phyloP scores from a whole-genome alignment of 75 land plant species.

The Gnetum montanum region DNA sequence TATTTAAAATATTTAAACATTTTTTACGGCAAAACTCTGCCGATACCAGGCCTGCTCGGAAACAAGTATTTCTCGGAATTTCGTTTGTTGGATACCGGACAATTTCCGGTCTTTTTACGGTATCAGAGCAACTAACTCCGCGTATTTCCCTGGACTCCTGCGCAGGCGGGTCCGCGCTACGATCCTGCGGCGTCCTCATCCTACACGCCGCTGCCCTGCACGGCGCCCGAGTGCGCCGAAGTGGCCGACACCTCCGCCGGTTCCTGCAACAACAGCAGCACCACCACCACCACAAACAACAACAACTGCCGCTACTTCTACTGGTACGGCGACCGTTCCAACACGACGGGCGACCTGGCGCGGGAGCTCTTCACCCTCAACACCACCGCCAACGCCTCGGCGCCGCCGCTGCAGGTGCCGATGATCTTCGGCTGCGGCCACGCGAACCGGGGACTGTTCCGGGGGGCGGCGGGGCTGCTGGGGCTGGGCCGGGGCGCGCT shows the following conservation, averaged over 20 bases:
- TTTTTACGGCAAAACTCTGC: too few relatives aligned
- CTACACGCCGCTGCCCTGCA: conserved; percentile 38
- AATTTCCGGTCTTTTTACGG: too few relatives aligned
- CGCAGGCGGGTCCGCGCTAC: conserved; percentile 39
- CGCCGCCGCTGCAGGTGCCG: conserved; percentile 24
- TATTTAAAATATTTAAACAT: too few relatives aligned
- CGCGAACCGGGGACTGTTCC: conserved; percentile 82
- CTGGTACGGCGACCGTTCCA: conserved; percentile 92
- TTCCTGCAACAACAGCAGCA: conserved; percentile 20
- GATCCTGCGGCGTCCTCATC: conserved; percentile 39
- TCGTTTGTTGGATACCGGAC: too few relatives aligned
- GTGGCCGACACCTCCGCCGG: conserved; percentile 28
- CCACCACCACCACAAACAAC: too few relatives aligned
- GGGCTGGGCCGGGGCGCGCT: conserved; percentile 87
- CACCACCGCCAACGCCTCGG: conserved; percentile 11
- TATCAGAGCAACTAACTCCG: too few relatives aligned
- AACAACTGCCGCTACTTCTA: conserved; percentile 73
- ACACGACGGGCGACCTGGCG: conserved; percentile 92
- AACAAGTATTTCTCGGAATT: too few relatives aligned
- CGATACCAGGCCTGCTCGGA: too few relatives aligned
- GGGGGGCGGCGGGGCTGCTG: conserved; percentile 82
- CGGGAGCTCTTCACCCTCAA: conserved; percentile 72
- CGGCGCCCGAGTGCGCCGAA: conserved; percentile 30
- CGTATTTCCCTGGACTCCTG: too few relatives aligned
- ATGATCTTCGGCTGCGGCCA: conserved; percentile 93